These are phyloP conservation scores for Limonomyces culmigenus DNA, from an alignment of 1,284 basidiomycete genomes.

Conservation along the genomic window DNA sequence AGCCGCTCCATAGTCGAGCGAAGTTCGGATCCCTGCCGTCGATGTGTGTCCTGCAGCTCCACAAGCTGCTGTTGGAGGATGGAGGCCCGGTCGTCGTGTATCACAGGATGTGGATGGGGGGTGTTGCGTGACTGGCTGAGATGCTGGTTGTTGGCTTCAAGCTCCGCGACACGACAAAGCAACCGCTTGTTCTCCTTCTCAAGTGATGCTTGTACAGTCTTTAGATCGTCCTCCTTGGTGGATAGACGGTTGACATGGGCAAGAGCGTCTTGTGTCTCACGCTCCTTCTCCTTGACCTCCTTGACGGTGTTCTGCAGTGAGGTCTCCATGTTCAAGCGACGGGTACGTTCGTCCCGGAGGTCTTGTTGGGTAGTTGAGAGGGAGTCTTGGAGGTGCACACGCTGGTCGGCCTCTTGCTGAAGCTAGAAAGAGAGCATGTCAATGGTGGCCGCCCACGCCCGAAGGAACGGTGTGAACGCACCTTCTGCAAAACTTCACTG, in stretches of 20 bases:
- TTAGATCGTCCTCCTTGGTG: slow-evolving; percentile 28
- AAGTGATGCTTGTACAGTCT: slow-evolving; percentile 24
- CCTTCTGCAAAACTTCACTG: slow-evolving; percentile 46
- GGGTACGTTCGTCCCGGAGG: slow-evolving; percentile 35
- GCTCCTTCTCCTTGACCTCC: slow-evolving; percentile 31
- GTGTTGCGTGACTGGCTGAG: slow-evolving; percentile 12
- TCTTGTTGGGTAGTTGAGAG: slow-evolving; percentile 30
- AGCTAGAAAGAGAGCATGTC: slow-evolving; percentile 21
- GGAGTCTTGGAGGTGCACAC: slow-evolving; percentile 33
- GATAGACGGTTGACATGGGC: slow-evolving; percentile 39
- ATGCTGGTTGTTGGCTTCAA: slow-evolving; percentile 28
- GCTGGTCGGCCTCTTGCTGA: slow-evolving; percentile 36
- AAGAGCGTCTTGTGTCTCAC: slow-evolving; percentile 35
- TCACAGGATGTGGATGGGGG: slow-evolving; percentile 17
- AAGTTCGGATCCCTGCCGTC: slow-evolving; percentile 26
- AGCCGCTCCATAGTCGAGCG: slow-evolving; percentile 25
- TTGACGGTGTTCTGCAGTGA: slow-evolving; percentile 30
- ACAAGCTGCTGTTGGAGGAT: slow-evolving; percentile 36
- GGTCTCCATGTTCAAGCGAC: slow-evolving; percentile 33
- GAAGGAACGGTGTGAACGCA: slow-evolving; percentile 12
- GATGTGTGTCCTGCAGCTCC: slow-evolving; percentile 23
- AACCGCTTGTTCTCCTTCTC: slow-evolving; percentile 11
- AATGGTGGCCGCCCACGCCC: slow-evolving; percentile 4
- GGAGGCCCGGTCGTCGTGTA: slow-evolving; percentile 27
- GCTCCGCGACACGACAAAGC: slow-evolving; percentile 28